Base-by-base conservation (phyloP, 225 moss, liverwort and hornwort species). In the Pseudisothecium myosuroides region DNA sequence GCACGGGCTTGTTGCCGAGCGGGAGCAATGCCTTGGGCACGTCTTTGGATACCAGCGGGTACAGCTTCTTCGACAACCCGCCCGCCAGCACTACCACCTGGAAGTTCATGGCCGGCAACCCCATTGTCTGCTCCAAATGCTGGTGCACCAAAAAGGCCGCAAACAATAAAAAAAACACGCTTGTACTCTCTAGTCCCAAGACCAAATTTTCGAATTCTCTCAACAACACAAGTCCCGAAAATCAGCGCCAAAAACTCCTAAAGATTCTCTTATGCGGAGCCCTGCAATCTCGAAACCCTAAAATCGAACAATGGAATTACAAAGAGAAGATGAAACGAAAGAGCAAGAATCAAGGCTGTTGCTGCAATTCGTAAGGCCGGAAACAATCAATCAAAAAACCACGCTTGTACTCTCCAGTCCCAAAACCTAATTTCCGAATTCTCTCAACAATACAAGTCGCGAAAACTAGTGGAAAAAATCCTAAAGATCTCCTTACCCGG, bases 61-160 rank as follows among this genome's bases (percentile, higher is more conserved):
- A 96, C 37, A 98, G 88, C 83, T 94, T 96, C 90, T 95, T 96
- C 36, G 95, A 96, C 87, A 96, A 88, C 85, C 95, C 95, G 36
- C 97, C 96, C 7, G 93, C 95, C 61, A 98, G 92, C 90, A 98
- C 94, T 28, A 98, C 96, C 86, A 95, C 96, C 92, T 98, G 98
- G 74, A 98, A 98, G 84, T 97, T 94, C 97, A 98, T 96, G 55
- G 93, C 91, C 78, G 92, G 88, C 69, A 89, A 86, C 58, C 85
- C 93, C 91, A 93, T 60, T 32, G 17, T 26, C 39, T 58, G 32
- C 60, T 85, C 88, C 75, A 49, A 83, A 88, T 49, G 65, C 87
- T 76, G 82, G 74, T 34, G 68, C 58, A 67, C 47, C 43, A 60
- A 13, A 60, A 43, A 31, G 24, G 8, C 34, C 47, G 7, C 72